phyloP scores from a whole-genome alignment of 331 rosid genomes.

The Erythrophleum ivorense region DNA sequence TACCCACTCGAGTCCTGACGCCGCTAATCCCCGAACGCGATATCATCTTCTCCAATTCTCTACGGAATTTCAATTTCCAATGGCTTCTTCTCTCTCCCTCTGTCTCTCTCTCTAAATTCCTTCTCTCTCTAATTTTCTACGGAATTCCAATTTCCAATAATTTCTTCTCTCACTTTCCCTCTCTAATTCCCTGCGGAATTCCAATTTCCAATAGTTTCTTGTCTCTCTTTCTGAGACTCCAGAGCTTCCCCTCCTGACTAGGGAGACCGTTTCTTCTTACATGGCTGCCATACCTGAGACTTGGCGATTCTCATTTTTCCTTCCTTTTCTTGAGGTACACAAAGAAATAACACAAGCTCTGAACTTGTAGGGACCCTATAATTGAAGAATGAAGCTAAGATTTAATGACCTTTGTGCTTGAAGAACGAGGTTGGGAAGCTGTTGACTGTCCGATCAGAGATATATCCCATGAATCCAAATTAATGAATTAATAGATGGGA shows the following conservation, averaged over 20 bases:
- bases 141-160: neutral
- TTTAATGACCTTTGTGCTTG: neutral
- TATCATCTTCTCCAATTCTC: constrained; percentile 46
- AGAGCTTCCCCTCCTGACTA: constrained; percentile 4
- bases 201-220: neutral
- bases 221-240: constrained; percentile 38
- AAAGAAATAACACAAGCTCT: neutral
- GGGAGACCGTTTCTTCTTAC: constrained; percentile 85
- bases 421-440: neutral
- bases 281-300: constrained; percentile 95
- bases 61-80: neutral
- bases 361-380: neutral
- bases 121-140: neutral
- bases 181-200: too few species aligned
- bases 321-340: neutral
- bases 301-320: constrained; percentile 64
- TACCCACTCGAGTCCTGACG: constrained; percentile 69
- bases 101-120: too few species aligned
- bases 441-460: constrained; percentile 36
- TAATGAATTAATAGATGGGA: neutral
- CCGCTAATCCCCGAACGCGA: constrained; percentile 44
- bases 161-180: neutral
- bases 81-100: neutral
- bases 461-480: constrained; percentile 25
- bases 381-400: neutral